Base-by-base conservation (phyloP, 2,329 filamentous ascomycete genomes). In the Aspergillus clavatus region DNA sequence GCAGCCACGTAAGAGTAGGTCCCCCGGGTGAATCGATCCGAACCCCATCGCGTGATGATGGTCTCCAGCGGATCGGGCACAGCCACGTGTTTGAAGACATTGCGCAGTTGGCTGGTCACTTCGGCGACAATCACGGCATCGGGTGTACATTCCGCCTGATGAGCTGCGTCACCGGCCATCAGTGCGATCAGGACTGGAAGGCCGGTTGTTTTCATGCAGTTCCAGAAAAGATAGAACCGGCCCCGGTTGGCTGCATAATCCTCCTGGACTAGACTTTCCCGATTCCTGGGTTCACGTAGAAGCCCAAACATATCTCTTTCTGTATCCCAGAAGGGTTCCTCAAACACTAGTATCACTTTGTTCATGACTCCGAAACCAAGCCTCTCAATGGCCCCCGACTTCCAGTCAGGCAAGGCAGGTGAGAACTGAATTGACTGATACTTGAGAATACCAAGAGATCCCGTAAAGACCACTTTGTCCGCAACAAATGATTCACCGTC, bases 141-240 rank as follows among this genome's bases (percentile, higher is more conserved):
- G 42, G 81, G 79, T 1, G 83, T 82, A 41, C 75, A 75, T 67
- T 98, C 94, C 0, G 89, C 89, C 52, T 95, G 86, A 56, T 89
- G 87, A 12, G 90, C 93, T 16, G 94, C 88, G 56, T 96, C 88
- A 18, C 93, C 93, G 40, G 91, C 91, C 91, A 98, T 96, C 22
- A 98, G 77, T 7, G 89, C 93, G 49, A 97, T 82, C 19, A 96
- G 76, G 41, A 89, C 89, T 1, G 87, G 93, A 27, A 95, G 74
- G 1, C 94, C 94, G 37, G 87, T 89, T 3, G 88, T 95, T 56
- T 89, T 87, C 48, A 89, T 85, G 43, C 89, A 89, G 59, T 98
- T 97, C 80, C 95, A 97, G 80, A 95, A 97, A 57, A 98, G 81
- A 60, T 97, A 98, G 69, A 95, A 95, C 19, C 90, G 84, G n/a